Evolutionary conservation across 352 stramenopile species (phyloP), one percentile per base, ranked within the genome.

Genomic region (Phytophthora podocarpi): DNA sequence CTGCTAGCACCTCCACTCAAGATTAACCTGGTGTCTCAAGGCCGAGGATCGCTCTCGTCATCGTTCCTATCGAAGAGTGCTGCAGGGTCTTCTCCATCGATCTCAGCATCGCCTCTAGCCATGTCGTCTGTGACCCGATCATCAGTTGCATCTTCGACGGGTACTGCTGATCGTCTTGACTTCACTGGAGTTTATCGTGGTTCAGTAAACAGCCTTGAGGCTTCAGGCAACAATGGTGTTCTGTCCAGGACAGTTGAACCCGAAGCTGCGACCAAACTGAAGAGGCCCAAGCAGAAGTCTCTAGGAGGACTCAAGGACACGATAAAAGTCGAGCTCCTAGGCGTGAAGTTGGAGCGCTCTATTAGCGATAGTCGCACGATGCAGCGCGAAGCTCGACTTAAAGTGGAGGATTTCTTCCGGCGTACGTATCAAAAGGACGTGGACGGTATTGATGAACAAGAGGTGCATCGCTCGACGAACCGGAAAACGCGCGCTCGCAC

Each of bases 151-250:
- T 76, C 68, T n/a, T 64, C 62, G 20, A 63, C 37, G 1, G 64
- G 46, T 3, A 76, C 64, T 11, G 75, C 71, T n/a, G 69, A 71
- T 23, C 56, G 45, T 8, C 55, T 87, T 0, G 78, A 87, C 41
- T 87, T 85, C 43, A 87, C 78, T 2, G 78, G 78, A 0, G 74
- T 87, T 0, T 87, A 78, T 24, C 52, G 76, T 10, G 75, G 70
- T 0, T 79, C 76, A 0, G 48, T 48, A 3, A 74, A 76, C 24
- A 76, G 73, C 41, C 50, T 63, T 0, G 53, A 72, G 26, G 18
- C 20, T 11, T 67, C 65, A 12, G 40, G 20, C 0, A 51, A 48
- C 18, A 64, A 64, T 41, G 45, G 15, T 11, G 16, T 21, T 27
- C 16, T 24, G 30, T 21, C 50, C 15, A 11, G 20, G 7, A 20